Conservation (phyloP, 2,329 filamentous ascomycete species). For the Fusarium temperatum region DNA sequence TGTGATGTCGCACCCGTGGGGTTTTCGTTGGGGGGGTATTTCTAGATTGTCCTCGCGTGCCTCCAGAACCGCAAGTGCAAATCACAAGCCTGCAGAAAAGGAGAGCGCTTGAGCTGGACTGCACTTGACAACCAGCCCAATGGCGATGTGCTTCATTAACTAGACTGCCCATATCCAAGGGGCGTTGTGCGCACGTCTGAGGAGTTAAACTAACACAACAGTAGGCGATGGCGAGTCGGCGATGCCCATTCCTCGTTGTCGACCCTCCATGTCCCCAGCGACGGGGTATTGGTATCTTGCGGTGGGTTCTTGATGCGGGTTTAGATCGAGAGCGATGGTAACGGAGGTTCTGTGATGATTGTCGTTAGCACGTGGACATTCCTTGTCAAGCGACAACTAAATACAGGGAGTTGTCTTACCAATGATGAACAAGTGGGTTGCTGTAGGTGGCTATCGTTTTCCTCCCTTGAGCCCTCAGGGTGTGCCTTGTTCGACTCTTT, state of each 20-base stretch:
- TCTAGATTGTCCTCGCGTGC: conserved; percentile 56
- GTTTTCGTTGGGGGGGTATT: conserved; percentile 65
- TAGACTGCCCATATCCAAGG: fast-evolving
- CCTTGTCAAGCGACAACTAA: background rate
- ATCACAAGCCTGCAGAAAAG: background rate
- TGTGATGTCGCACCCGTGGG: conserved; percentile 73
- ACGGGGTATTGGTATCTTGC: no score
- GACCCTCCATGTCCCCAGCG: no score
- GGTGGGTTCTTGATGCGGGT: fast-evolving
- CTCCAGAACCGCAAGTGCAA: fast-evolving
- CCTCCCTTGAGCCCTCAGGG: background rate
- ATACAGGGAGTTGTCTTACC: background rate
- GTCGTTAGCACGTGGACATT: background rate
- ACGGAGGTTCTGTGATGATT: background rate
- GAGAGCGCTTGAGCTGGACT: background rate
- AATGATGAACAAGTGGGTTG: background rate
- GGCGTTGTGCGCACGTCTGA: fast-evolving
- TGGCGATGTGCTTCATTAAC: background rate
- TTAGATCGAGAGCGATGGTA: background rate
- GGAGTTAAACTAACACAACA: background rate
- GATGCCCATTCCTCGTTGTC: no score
- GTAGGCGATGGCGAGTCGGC: background rate
- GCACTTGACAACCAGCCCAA: background rate
- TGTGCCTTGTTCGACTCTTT: background rate
- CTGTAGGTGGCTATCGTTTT: fast-evolving